Base-by-base conservation (phyloP, 2,329 filamentous ascomycete species). In the Berkeleyomyces rouxiae region DNA sequence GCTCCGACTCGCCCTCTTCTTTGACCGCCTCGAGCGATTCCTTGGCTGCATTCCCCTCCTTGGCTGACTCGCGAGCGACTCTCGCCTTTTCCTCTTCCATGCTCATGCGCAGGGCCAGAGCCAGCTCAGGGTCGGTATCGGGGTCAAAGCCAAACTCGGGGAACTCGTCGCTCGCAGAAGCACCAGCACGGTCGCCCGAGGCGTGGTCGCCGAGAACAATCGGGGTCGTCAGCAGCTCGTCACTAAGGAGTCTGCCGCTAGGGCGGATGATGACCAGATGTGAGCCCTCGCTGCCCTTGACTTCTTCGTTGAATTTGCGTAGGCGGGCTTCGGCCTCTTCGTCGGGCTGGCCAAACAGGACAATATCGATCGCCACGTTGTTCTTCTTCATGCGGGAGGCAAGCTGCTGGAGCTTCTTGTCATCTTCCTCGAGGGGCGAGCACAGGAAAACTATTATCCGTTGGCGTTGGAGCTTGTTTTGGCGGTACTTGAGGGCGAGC, bases 361-460 rank as follows among this genome's bases (percentile, higher is more conserved):
- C 82, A 70, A 99, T 92, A 74, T 99, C 93, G 71, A 99, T 88
- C 66, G 86, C 88, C 65, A 96, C 88, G 71, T 88, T 92, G 74
- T 86, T 87, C 82, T 99, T 99, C 84, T 97, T 97, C 90, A 97
- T 95, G 78, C 93, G 95, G 79, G 93, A 95, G 53, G 93, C 91
- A 39, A 99, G 81, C 71, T 89, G 88, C 66, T 91, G 82, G 59
- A 99, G 83, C 61, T 87, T 84, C 77, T 93, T 93, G 74, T 96
- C 88, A 67, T 89, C 86, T 71, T 99, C 93, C 66, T 85, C 81
- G 70, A 97, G 86, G 37, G 91, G 88, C 49, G 90, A 96, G 81
- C 93, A 99, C 67, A 91, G 87, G 74, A 99, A 96, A 65, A 95
- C 90, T 75, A 99, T 87, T 79, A 99, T 95, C 68, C 93, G 88